Percentiles rank a stretch among this genome's conserved stretches.
phyloP scores from a whole-genome alignment of 2,329 filamentous ascomycete genomes.

The Eutypa lata region DNA sequence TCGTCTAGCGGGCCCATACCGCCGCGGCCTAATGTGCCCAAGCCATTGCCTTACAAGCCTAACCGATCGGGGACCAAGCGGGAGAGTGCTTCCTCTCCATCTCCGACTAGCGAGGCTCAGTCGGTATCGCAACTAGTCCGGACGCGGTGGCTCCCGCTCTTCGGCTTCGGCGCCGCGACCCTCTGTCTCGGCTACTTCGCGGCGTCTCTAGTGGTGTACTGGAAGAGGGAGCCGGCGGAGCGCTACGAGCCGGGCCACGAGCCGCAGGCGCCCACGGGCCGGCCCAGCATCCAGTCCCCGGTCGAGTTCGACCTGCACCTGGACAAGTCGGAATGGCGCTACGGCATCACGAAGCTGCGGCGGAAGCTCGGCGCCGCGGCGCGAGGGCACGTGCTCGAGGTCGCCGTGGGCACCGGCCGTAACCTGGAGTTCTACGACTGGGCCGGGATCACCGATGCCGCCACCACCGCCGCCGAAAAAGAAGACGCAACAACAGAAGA shows the following conservation, averaged over 20 bases:
- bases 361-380: slow-evolving; percentile 45
- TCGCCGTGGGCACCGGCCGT: slow-evolving; percentile 61
- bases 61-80: neutral
- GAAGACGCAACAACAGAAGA: slow-evolving; percentile 6
- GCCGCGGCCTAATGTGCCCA: neutral
- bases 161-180: slow-evolving; percentile 44
- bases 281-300: slow-evolving; percentile 47
- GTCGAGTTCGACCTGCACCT: slow-evolving; percentile 57
- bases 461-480: slow-evolving; percentile 15
- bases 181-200: slow-evolving; percentile 47
- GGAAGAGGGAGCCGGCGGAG: slow-evolving; percentile 19
- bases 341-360: slow-evolving; percentile 53
- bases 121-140: slow-evolving; percentile 24
- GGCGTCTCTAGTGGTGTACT: slow-evolving; percentile 24
- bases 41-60: neutral
- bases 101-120: slow-evolving; percentile 10
- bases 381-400: slow-evolving; percentile 57
- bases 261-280: slow-evolving; percentile 42
- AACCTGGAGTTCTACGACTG: slow-evolving; percentile 60
- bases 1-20: neutral
- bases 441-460: slow-evolving; percentile 29
- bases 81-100: neutral
- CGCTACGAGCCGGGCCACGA: slow-evolving; percentile 30
- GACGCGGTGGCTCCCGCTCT: slow-evolving; percentile 41
- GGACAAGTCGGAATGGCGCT: slow-evolving; percentile 53